Evolutionary conservation across 208 protist genomes (phyloP).

Genomic region (Acanthamoeba triangularis): DNA sequence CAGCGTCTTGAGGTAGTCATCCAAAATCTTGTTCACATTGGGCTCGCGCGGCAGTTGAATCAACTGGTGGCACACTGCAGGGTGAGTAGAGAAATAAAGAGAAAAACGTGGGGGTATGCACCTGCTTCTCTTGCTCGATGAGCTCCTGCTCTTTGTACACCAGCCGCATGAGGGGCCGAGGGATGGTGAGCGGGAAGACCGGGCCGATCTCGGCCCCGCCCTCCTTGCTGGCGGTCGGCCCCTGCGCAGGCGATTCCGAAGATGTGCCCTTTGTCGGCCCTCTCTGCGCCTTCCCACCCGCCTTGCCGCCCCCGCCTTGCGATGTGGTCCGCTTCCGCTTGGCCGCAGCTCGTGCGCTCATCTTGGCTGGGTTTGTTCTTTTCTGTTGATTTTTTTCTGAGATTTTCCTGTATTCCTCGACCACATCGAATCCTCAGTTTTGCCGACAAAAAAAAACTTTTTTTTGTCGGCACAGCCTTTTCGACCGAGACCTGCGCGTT

Average conservation of each 20-base stretch:
- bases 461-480: too few relatives aligned
- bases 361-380: too few relatives aligned
- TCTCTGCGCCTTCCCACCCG: too few relatives aligned
- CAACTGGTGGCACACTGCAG: not conserved
- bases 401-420: too few relatives aligned
- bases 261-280: not conserved
- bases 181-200: conserved; percentile 1
- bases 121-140: conserved; percentile 49
- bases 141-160: conserved; percentile 39
- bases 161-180: conserved; percentile 25
- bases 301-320: too few relatives aligned
- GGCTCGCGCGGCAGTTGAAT: conserved; percentile 20
- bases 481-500: too few relatives aligned
- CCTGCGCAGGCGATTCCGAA: not conserved
- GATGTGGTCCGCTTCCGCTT: not conserved
- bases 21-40: conserved; percentile 44
- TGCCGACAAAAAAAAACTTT: too few relatives aligned
- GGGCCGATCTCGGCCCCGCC: not conserved
- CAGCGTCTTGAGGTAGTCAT: not conserved
- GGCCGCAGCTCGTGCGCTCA: not conserved
- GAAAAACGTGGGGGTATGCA: not conserved
- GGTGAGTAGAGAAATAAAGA: not conserved
- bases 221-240: not conserved
- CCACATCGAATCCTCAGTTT: too few relatives aligned
- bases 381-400: too few relatives aligned